Evolutionary conservation across 1,139 yeast species (phyloP), one percentile per base, ranked within the genome.

Genomic region (Lodderomyces metapsilosis): DNA sequence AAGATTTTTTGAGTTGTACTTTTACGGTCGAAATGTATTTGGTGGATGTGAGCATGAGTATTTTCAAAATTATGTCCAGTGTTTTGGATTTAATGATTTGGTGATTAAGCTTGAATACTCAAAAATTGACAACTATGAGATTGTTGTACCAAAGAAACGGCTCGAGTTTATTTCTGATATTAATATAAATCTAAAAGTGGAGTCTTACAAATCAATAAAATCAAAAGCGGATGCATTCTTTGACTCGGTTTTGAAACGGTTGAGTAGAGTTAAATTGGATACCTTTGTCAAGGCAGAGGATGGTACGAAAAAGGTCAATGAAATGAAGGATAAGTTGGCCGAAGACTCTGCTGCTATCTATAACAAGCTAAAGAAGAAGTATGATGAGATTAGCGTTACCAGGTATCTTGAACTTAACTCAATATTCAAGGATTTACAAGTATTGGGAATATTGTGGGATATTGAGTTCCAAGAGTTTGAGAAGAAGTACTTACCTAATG

Each of bases 371-470:
- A 69, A 76, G 22, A 66, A 68, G 1, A 68, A 84, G 4, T 87
- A 84, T 53, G 64, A 74, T 24, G 60, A 69, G 3, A 78, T 88
- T 0, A 59, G 70, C 1, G 84, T 89, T 0, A 77, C 85, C 3
- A 82, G 81, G 34, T 84, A 85, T 57, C 62, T 92, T 36, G 75
- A 81, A 8, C 64, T 94, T 52, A 92, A 94, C 56, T 68, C 78
- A 0, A 76, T 86, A 2, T 64, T 88, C 18, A 68, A 95, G 51
- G 76, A 76, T 36, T 71, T 92, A 20, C 97, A 92, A 55, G 91
- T 85, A 46, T 67, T 83, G 39, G 94, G 95, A 4, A 91, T 88
- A 18, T 76, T 71, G 37, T 94, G 98, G 98, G 96, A 92, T 61
- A 58, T 65, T 21, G 96, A 86, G 45, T 89, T 94, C 56, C 75